phyloP scores from a whole-genome alignment of 345 rosid species.

The Moricandia moricandioides region DNA sequence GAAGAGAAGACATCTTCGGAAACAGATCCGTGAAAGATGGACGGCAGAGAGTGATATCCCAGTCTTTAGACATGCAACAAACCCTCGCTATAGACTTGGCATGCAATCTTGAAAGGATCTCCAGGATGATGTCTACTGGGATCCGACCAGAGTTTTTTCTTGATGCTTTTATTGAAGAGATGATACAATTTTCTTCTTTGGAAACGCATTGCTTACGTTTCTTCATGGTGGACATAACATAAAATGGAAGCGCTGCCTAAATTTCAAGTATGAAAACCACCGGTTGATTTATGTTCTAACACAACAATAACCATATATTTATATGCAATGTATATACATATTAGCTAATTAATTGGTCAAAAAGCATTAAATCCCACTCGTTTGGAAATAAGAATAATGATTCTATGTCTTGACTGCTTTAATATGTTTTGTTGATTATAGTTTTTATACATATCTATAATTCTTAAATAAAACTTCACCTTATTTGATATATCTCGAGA shows the following conservation, averaged over 20 bases:
- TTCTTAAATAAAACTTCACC: too few species aligned
- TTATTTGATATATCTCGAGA: too few species aligned
- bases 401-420: too few species aligned
- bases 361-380: too few species aligned
- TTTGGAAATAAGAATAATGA: too few species aligned
- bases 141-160: not conserved
- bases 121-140: not conserved
- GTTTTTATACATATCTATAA: too few species aligned
- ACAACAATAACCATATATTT: not conserved
- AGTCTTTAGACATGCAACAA: not conserved
- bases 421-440: too few species aligned
- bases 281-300: not conserved
- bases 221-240: not conserved
- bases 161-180: not conserved
- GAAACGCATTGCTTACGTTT: not conserved
- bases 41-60: not conserved
- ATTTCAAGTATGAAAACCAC: not conserved
- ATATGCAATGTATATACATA: too few species aligned
- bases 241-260: not conserved
- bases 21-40: not conserved
- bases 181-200: not conserved
- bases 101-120: not conserved
- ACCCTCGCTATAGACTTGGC: not conserved
- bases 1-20: not conserved
- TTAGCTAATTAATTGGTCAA: too few species aligned